Base-by-base conservation (phyloP, 768 basidiomycete species). In the Myochromella boudieri region DNA sequence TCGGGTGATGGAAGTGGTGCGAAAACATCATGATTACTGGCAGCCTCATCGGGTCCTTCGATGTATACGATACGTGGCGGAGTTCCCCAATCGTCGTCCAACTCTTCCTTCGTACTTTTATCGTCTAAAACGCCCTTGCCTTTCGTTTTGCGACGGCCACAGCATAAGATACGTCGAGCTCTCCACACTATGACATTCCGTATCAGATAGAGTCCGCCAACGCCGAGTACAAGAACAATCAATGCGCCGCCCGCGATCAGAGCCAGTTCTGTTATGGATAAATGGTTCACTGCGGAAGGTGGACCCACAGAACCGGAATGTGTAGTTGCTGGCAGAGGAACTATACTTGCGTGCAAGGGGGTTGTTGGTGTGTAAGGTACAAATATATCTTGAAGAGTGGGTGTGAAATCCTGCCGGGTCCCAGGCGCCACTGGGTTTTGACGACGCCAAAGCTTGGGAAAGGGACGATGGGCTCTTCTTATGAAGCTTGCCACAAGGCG, bases 341-440 rank as follows among this genome's bases (percentile, higher is more conserved):
- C 28, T 21, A 60, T 58, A 25, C 45, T 58, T 12, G 59, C 57
- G 37, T 60, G 59, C 6, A 60, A 48, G 25, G 45, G n/a, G 14
- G 46, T 48, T 7, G 51, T 10, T 11, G 53, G 44, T 14, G 32
- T 42, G 42, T 59, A 59, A 33, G 48, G 42, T 22, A 25, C 48
- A 25, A 42, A 48, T 22, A 27, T 12, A 36, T 47, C 33, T n/a
- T n/a, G n/a, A n/a, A n/a, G n/a, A n/a, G n/a, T n/a, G n/a, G n/a
- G n/a, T n/a, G n/a, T n/a, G n/a, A n/a, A n/a, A n/a, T n/a, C n/a
- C n/a, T n/a, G n/a, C n/a, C n/a, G n/a, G n/a, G n/a, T n/a, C n/a
- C n/a, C n/a, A n/a, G n/a, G n/a, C n/a, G n/a, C n/a, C n/a, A n/a
- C n/a, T n/a, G n/a, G n/a, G n/a, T n/a, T n/a, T n/a, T n/a, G n/a